phyloP scores from a whole-genome alignment of 2,329 filamentous ascomycete species.

The Tolypocladium sp. region DNA sequence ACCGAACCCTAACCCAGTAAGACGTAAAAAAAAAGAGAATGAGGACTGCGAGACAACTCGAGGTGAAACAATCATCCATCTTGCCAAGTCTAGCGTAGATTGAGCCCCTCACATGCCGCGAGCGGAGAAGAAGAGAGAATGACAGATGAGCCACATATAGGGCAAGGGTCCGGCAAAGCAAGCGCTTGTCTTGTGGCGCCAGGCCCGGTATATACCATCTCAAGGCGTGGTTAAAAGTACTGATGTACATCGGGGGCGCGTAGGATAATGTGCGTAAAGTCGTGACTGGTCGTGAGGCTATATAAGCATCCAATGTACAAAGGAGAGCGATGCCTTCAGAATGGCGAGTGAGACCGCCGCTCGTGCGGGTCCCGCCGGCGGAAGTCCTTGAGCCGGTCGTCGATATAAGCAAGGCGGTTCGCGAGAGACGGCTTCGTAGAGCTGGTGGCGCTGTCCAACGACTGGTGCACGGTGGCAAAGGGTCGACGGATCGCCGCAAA shows the following conservation, averaged over 20 bases:
- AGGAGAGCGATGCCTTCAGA: conserved; percentile 18
- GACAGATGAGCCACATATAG: not conserved
- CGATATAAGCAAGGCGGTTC: conserved; percentile 47
- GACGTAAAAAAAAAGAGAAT: not conserved
- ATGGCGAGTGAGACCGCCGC: conserved; percentile 40
- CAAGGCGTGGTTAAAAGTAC: not conserved
- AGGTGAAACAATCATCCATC: not conserved
- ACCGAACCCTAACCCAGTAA: not conserved
- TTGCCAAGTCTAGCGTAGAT: not conserved
- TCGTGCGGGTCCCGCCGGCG: conserved; percentile 31
- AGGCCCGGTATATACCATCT: not conserved
- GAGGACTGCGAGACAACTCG: not conserved
- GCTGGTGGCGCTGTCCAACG: conserved; percentile 22
- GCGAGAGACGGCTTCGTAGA: conserved; percentile 34
- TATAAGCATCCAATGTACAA: conserved; percentile 9
- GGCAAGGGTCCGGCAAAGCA: not conserved
- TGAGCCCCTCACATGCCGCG: not conserved
- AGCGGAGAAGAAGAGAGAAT: not conserved
- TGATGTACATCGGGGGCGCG: not conserved
- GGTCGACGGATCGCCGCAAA: conserved; percentile 36
- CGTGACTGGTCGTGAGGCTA: conserved; percentile 8
- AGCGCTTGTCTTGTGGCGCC: not conserved
- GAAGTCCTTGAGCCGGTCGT: conserved; percentile 47
- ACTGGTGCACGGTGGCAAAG: conserved; percentile 49
- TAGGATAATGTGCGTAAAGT: not conserved